These are phyloP conservation scores for Blastomyces silverae DNA, from an alignment of 2,329 filamentous ascomycete genomes.

Conservation along the genomic window DNA sequence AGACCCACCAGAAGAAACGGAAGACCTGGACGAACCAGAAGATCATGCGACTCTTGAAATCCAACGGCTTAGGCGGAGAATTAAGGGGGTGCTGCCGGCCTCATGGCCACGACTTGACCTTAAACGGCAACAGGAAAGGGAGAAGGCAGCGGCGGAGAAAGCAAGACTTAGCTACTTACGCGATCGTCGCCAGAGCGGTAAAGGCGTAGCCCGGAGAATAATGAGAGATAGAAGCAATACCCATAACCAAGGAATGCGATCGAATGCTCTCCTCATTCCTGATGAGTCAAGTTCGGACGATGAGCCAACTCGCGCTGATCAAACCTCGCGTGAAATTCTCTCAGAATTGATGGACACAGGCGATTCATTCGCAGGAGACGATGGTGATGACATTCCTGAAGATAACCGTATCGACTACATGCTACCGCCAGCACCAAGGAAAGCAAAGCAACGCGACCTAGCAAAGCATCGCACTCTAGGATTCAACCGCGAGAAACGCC, in stretches of 20 bases:
- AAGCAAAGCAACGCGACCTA: slow-evolving; percentile 12
- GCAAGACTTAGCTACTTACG: slow-evolving; percentile 23
- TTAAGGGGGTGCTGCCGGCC: slow-evolving; percentile 45
- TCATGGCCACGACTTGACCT: slow-evolving; percentile 43
- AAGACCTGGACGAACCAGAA: slow-evolving; percentile 19
- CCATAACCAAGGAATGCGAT: slow-evolving; percentile 12
- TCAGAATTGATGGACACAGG: slow-evolving; percentile 23
- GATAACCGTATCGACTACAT: slow-evolving; percentile 41
- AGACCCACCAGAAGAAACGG: slow-evolving; percentile 9
- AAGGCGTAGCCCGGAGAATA: slow-evolving; percentile 23
- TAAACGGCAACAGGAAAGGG: slow-evolving; percentile 28
- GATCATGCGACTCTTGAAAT: slow-evolving; percentile 21
- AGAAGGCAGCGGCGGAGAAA: slow-evolving; percentile 18
- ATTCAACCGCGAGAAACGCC: slow-evolving; percentile 12
- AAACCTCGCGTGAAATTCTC: slow-evolving; percentile 18
- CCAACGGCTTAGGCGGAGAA: slow-evolving; percentile 32
- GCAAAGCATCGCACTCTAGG: slow-evolving; percentile 22
- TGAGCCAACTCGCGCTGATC: slow-evolving; percentile 9
- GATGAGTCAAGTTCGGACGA: slow-evolving; percentile 30
- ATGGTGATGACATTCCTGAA: slow-evolving; percentile 35
- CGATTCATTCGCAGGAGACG: slow-evolving; percentile 20
- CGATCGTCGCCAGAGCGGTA: slow-evolving; percentile 20
- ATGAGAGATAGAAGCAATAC: slow-evolving; percentile 22
- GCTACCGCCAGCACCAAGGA: slow-evolving; percentile 30
- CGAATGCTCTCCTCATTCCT: slow-evolving; percentile 16